Base-by-base conservation (phyloP, 1,284 basidiomycete species). In the Irpex sp. region DNA sequence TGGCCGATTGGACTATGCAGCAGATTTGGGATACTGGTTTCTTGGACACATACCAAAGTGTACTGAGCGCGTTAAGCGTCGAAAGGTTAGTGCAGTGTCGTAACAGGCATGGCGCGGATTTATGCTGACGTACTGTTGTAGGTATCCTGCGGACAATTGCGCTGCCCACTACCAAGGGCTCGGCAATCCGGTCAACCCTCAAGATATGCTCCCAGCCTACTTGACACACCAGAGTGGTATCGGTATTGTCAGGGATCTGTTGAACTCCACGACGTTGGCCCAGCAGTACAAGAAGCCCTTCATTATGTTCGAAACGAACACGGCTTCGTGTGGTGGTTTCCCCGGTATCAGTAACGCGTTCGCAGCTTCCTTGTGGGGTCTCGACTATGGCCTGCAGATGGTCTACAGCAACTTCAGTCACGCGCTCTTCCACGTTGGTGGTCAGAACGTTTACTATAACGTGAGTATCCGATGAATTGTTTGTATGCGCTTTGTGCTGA, bases 281-380 rank as follows among this genome's bases (percentile, higher is more conserved):
- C 77, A 80, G 62, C 64, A 62, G 52, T 67, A 62, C 4, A 64
- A 67, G 16, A 82, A 82, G 67, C 76, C 79, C 18, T 73, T 82
- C 63, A 69, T 82, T 55, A 88, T 79, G 76, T 74, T 83, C 63
- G 82, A 84, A 71, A 83, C 79, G 52, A 85, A 85, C 68, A 80
- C 80, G 1, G 82, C 81, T 3, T 79, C 76, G 37, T 86, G 84
- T 74, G 88, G 90, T 71, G 92, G 92, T 87, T 87, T 39, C 93
- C 90, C 82, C 1, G 91, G 91, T 0, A 77, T 93, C 23, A 86
- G 83, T 61, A 85, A 93, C 69, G 77, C 77, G 55, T 84, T 84
- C 64, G 80, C 76, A 8, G 75, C 77, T 0, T 77, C 81, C 3
- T 70, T 83, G 33, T 84, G 82, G 82, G 70, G 65, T 3, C 58